Evolutionary conservation across 2,329 filamentous ascomycete species (phyloP), one percentile per base, ranked within the genome.

Genomic region (Sordariomycetes sp.): DNA sequence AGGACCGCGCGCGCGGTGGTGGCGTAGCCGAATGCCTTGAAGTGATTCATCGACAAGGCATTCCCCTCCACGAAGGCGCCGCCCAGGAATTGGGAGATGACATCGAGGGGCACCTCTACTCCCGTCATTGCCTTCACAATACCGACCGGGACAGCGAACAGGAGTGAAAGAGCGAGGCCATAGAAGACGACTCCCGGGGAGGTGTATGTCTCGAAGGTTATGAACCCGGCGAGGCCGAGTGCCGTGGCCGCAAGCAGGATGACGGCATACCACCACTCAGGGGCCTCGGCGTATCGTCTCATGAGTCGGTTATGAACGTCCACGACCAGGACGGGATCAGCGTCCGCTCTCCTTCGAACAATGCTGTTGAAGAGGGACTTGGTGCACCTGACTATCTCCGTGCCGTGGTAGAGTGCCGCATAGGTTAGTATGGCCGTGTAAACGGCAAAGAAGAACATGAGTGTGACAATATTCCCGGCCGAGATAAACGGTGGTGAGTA

Each of bases 381-480:
- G 68, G 80, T 77, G 1, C 78, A 78, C 58, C 76, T 74, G 8
- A 64, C 64, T 46, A 82, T 76, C 62, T 81, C 78, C 56, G 75
- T 72, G 3, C 78, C 73, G 63, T 82, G 77, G 65, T 80, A 81
- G 1, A 82, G 70, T 20, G 68, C 64, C 25, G 77, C 75, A 58
- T 81, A 79, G 3, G 75, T 76, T 18, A 82, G 66, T 0, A 75
- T 76, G 20, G 79, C 76, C 0, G 79, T 72, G 62, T 81, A 81
- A 34, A 80, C 75, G 55, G 74, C 77, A 59, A 82, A 82, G 69
- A 80, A 81, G 65, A 77, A 79, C 61, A 78, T 70, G 69, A 81
- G 82, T n/a, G 77, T 70, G 34, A 72, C 69, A n/a, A 79, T 65
- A 58, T 77, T 78, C 18, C 72, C 76, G 14, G 79, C 77, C 1